phyloP scores from a whole-genome alignment of 2,329 filamentous ascomycete genomes.

The Pseudogymnoascus sp. region DNA sequence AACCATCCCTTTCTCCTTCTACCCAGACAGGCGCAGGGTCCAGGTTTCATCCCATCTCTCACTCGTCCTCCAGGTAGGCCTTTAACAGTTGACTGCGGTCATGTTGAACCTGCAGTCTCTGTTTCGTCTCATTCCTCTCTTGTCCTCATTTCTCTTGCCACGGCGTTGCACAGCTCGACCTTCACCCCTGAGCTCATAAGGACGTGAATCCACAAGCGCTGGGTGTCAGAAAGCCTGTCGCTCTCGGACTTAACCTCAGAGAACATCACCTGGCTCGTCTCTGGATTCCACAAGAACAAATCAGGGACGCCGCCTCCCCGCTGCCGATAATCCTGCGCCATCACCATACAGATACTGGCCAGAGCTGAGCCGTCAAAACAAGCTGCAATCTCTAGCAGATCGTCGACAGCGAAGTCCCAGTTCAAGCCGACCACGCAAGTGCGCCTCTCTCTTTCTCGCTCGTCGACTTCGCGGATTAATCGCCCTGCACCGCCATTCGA shows the following conservation, averaged over 20 bases:
- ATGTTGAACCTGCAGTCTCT: background rate
- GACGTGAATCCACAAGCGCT: slow-evolving; percentile 94
- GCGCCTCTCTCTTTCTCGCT: slow-evolving; percentile 57
- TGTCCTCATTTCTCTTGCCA: slow-evolving; percentile 25
- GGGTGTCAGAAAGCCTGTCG: slow-evolving; percentile 90
- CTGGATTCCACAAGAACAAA: slow-evolving; percentile 69
- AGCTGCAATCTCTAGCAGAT: slow-evolving; percentile 69
- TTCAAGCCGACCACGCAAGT: slow-evolving; percentile 89
- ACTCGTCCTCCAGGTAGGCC: background rate
- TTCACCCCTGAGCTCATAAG: slow-evolving; percentile 75
- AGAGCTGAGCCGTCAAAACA: slow-evolving; percentile 79
- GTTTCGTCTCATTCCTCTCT: slow-evolving; percentile 1
- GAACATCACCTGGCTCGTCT: slow-evolving; percentile 49
- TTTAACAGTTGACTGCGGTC: background rate
- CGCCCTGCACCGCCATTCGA: slow-evolving; percentile 68
- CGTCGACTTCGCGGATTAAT: slow-evolving; percentile 64
- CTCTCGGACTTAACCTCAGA: slow-evolving; percentile 77
- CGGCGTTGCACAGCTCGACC: slow-evolving; percentile 71
- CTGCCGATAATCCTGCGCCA: slow-evolving; percentile 90
- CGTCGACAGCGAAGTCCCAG: slow-evolving; percentile 77
- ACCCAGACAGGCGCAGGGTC: background rate
- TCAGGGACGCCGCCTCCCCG: slow-evolving; percentile 86
- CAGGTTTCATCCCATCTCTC: background rate
- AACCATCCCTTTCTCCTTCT: background rate
- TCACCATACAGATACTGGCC: slow-evolving; percentile 80